A percentile compares a stretch with the other conserved stretches of the same genome.
Conservation (phyloP, 495 filamentous ascomycete genomes). For the Delitschia confertaspora region DNA sequence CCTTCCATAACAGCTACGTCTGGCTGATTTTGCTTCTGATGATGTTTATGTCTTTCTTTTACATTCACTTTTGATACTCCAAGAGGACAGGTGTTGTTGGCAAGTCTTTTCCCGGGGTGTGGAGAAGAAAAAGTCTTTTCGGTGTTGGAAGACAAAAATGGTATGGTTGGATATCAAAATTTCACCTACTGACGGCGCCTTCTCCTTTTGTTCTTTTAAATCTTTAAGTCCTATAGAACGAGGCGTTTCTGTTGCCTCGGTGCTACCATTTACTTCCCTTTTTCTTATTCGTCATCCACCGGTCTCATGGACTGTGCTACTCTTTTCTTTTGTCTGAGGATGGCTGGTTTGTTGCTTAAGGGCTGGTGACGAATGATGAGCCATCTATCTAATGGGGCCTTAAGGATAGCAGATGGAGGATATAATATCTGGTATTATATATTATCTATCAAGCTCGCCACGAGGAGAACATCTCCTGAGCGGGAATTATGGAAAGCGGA, state of each 20-base stretch:
- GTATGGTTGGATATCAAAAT: constrained; percentile 1
- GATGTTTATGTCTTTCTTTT: constrained; percentile 4
- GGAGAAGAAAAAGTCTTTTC: constrained; percentile 2
- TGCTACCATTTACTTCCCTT: too few species aligned
- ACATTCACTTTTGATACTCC: not conserved
- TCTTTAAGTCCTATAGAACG: not conserved
- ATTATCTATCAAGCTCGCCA: too few species aligned
- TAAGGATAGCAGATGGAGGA: not conserved
- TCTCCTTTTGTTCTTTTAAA: not conserved
- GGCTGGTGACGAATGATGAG: constrained; percentile 11
- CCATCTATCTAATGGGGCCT: too few species aligned
- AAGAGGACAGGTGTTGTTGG: not conserved
- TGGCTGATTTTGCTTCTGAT: constrained; percentile 8
- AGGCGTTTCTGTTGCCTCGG: too few species aligned
- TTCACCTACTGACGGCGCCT: too few species aligned
- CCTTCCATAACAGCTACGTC: not conserved
- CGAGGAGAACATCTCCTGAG: too few species aligned
- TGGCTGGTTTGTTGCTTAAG: not conserved
- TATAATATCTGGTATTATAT: constrained; percentile 3
- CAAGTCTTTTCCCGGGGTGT: not conserved
- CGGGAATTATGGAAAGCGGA: too few species aligned
- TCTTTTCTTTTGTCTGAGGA: constrained; percentile 5
- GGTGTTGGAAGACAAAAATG: constrained; percentile 13
- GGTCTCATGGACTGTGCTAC: not conserved
- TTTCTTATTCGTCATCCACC: not conserved